Conservation (phyloP, 768 basidiomycete genomes). For the Agaricus sinodeliciosus region DNA sequence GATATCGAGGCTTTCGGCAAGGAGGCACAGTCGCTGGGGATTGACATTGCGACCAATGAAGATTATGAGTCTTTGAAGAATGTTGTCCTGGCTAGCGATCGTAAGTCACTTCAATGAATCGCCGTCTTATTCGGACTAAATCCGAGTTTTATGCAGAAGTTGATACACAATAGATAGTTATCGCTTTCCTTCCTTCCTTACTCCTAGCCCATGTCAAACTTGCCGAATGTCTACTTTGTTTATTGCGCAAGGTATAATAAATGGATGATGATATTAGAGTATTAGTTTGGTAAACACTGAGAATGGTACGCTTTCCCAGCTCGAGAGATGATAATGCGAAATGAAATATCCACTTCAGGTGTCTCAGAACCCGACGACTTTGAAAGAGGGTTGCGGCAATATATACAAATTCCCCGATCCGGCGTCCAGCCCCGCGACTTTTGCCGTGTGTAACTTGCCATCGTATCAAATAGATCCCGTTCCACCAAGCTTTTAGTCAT, state of each 20-base stretch:
- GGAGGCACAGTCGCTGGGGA: conserved; percentile 66
- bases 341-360: conserved; percentile 14
- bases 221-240: neutral
- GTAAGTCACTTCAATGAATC: conserved; percentile 16
- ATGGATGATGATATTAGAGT: neutral
- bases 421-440: conserved; percentile 59
- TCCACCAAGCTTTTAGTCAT: conserved; percentile 81
- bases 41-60: conserved; percentile 47
- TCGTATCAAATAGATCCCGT: conserved; percentile 72
- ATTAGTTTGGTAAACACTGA: conserved; percentile 24
- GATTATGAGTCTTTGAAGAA: conserved; percentile 51
- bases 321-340: conserved; percentile 43
- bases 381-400: conserved; percentile 44
- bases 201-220: neutral
- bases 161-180: neutral
- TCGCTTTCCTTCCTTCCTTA: neutral
- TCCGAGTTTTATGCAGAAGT: neutral
- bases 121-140: no score
- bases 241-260: no score
- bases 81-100: conserved; percentile 46
- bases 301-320: conserved; percentile 56
- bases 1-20: conserved; percentile 82
- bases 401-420: conserved; percentile 38
- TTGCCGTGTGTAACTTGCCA: conserved; percentile 54
- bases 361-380: neutral